Percentiles rank a stretch among this genome's conserved stretches.
Evolutionary conservation across 345 rosid species (phyloP).

Genomic region (Raphanus raphanistrum): DNA sequence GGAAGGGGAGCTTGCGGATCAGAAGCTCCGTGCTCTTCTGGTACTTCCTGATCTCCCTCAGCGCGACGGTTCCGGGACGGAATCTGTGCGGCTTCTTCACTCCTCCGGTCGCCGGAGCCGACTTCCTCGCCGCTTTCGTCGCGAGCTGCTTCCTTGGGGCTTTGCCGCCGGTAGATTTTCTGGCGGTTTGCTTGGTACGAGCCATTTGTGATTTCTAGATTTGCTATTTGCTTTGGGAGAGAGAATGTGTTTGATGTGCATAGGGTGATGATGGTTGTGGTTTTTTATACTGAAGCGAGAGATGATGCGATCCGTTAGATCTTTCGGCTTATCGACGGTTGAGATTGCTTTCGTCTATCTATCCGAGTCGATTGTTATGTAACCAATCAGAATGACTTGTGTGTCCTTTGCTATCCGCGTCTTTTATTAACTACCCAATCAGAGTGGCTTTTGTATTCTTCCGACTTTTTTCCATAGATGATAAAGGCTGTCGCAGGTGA

Average conservation of each 20-base stretch:
- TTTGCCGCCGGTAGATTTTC: constrained; percentile 65
- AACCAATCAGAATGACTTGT: background rate
- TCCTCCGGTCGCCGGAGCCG: constrained; percentile 67
- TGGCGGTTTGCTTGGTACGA: constrained; percentile 65
- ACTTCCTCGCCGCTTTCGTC: constrained; percentile 61
- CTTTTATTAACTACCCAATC: background rate
- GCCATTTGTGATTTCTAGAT: constrained; percentile 28
- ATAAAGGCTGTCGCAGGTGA: background rate
- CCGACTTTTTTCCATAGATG: background rate
- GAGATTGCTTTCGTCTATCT: background rate
- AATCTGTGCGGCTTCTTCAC: constrained; percentile 60
- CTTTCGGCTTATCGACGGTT: background rate
- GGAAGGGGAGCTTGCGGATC: constrained; percentile 34
- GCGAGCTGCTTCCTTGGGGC: constrained; percentile 66
- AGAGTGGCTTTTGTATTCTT: background rate
- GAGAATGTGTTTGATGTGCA: background rate
- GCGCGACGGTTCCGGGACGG: constrained; percentile 34
- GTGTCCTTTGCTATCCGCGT: background rate
- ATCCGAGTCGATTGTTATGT: background rate
- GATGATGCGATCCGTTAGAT: background rate
- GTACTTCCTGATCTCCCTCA: constrained; percentile 33
- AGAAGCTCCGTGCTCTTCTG: constrained; percentile 35
- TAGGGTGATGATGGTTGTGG: background rate
- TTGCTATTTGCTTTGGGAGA: background rate
- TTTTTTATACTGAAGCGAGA: constrained; percentile 4